Evolutionary conservation across 257 asterid species (phyloP).

Genomic region (Anisodus tanguticus): DNA sequence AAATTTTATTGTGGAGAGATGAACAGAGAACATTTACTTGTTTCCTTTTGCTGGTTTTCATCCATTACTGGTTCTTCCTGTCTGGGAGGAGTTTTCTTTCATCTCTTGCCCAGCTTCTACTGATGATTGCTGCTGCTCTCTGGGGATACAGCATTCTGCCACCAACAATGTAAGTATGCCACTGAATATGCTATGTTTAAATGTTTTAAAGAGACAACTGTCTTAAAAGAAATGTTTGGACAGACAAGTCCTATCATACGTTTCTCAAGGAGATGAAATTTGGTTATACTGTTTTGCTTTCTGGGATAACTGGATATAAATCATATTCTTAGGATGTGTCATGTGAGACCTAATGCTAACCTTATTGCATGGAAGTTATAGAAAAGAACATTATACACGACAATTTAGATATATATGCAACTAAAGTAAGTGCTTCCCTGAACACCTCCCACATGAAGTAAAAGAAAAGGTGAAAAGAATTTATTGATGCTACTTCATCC

Average conservation of each 20-base stretch:
- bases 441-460: neutral
- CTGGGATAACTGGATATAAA: neutral
- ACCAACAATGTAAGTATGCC: constrained; percentile 61
- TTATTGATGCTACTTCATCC: constrained; percentile 9
- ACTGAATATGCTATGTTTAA: neutral
- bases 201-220: neutral
- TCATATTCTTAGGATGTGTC: neutral
- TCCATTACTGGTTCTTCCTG: constrained; percentile 87
- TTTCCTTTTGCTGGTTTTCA: constrained; percentile 58
- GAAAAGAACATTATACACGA: neutral
- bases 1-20: constrained; percentile 93
- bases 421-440: constrained; percentile 16
- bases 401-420: constrained; percentile 16
- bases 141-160: constrained; percentile 65
- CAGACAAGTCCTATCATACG: neutral
- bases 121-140: constrained; percentile 58
- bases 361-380: neutral
- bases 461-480: neutral
- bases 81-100: constrained; percentile 76
- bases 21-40: constrained; percentile 72
- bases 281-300: neutral
- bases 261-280: constrained; percentile 18
- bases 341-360: constrained; percentile 1
- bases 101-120: constrained; percentile 71
- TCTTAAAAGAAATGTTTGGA: constrained; percentile 13